A percentile compares a stretch with the other conserved stretches of the same genome.
These are phyloP conservation scores for Phylloporus sp. DNA, from an alignment of 768 basidiomycete genomes.

Conservation along the genomic window DNA sequence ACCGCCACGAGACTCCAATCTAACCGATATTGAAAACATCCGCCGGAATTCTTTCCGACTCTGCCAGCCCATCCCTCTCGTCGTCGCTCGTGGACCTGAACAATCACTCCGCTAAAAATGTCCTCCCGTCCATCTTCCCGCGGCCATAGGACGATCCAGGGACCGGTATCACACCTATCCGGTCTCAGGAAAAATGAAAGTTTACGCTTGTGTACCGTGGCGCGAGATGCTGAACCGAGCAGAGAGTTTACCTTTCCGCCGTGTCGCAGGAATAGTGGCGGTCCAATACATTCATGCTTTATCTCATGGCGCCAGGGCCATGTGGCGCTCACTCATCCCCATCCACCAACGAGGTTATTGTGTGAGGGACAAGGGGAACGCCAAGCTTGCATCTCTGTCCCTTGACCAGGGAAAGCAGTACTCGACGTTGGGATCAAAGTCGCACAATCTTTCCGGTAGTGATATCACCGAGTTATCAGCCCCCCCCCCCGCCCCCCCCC, in stretches of 20 bases:
- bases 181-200: conserved; percentile 20
- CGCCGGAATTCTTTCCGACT: conserved; percentile 12
- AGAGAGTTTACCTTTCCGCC: conserved; percentile 4
- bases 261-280: conserved; percentile 3
- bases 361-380: conserved; percentile 4
- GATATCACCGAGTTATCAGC: conserved; percentile 22
- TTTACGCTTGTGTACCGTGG: conserved; percentile 20
- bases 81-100: too few relatives aligned
- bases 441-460: conserved; percentile 4
- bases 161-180: conserved; percentile 18
- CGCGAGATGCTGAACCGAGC: conserved; percentile 13
- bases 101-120: conserved; percentile 5
- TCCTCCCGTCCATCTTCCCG: conserved; percentile 19
- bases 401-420: background rate
- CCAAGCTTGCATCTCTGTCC: conserved; percentile 5
- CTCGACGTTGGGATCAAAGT: background rate
- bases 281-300: background rate
- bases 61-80: too few relatives aligned
- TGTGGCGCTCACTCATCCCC: background rate
- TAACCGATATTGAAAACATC: conserved; percentile 27
- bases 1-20: conserved; percentile 28
- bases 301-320: background rate
- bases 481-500: too few relatives aligned
- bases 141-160: conserved; percentile 31
- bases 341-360: background rate